Evolutionary conservation across 108 stramenopile genomes (phyloP).

Genomic region (Nitzschia palea): DNA sequence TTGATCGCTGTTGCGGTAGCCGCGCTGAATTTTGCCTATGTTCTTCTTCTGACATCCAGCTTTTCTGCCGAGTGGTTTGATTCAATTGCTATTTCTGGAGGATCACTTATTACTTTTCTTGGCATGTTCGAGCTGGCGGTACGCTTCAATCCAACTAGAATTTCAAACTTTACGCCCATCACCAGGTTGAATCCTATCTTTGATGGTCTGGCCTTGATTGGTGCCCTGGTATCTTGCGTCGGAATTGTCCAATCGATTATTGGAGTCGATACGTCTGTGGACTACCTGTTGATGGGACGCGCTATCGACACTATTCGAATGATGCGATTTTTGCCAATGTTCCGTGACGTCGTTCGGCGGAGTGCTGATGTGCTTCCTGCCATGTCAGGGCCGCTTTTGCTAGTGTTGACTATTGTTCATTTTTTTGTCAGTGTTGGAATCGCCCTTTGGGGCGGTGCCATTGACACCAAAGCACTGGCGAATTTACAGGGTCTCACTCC

Average conservation of each 20-base stretch:
- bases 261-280: conserved; percentile 5
- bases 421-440: conserved; percentile 52
- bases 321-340: conserved; percentile 53
- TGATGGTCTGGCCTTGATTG: conserved; percentile 56
- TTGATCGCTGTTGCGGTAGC: conserved; percentile 49
- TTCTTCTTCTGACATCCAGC: conserved; percentile 40
- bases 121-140: conserved; percentile 47
- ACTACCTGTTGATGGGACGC: conserved; percentile 46
- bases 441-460: conserved; percentile 56
- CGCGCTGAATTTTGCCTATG: conserved; percentile 51
- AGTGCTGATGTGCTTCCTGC: conserved; percentile 55
- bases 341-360: conserved; percentile 52
- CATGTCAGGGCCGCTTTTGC: conserved; percentile 43
- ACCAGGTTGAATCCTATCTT: conserved; percentile 42
- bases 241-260: conserved; percentile 23
- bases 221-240: conserved; percentile 36
- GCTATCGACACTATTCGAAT: conserved; percentile 63
- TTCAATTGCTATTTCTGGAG: conserved; percentile 11
- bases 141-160: conserved; percentile 39
- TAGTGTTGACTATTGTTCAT: conserved; percentile 48
- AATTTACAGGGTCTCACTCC: conserved; percentile 30
- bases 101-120: conserved; percentile 42
- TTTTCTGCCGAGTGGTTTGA: conserved; percentile 30
- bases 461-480: conserved; percentile 28
- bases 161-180: conserved; percentile 41